phyloP scores from a whole-genome alignment of 257 asterid genomes.

The Avicennia marina region DNA sequence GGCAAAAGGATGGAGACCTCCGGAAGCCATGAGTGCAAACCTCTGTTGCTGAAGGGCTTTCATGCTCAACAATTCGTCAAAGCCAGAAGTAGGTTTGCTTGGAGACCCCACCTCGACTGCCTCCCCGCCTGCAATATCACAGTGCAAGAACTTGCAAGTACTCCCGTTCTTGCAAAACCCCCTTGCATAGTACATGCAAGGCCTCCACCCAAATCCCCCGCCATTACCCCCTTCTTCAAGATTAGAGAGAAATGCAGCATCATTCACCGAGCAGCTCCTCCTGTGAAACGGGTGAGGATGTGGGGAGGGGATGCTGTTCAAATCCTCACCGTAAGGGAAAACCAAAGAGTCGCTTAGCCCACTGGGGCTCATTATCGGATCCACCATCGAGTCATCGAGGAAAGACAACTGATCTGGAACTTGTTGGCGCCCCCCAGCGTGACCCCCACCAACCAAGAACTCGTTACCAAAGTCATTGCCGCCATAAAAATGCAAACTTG shows the following conservation, averaged over 20 bases:
- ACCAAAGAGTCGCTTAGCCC: constrained; percentile 75
- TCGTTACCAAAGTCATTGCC: constrained; percentile 15
- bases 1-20: constrained; percentile 49
- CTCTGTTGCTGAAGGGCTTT: constrained; percentile 77
- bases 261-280: constrained; percentile 83
- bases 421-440: constrained; percentile 25
- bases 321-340: constrained; percentile 59
- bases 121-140: constrained; percentile 24
- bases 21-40: constrained; percentile 59
- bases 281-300: constrained; percentile 54
- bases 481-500: constrained; percentile 48
- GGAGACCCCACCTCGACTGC: constrained; percentile 54
- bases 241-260: constrained; percentile 47
- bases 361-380: constrained; percentile 74
- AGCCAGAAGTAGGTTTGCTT: constrained; percentile 35
- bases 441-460: no score
- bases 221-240: constrained; percentile 45
- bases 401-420: constrained; percentile 50
- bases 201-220: constrained; percentile 66
- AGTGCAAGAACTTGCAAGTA: constrained; percentile 70
- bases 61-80: constrained; percentile 69
- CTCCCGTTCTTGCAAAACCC: constrained; percentile 88
- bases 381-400: constrained; percentile 57
- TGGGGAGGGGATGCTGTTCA: constrained; percentile 21
- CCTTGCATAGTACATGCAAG: constrained; percentile 80